Evolutionary conservation across 305 asterid species (phyloP), one percentile per base, ranked within the genome.

Genomic region (Fraxinus sp.): DNA sequence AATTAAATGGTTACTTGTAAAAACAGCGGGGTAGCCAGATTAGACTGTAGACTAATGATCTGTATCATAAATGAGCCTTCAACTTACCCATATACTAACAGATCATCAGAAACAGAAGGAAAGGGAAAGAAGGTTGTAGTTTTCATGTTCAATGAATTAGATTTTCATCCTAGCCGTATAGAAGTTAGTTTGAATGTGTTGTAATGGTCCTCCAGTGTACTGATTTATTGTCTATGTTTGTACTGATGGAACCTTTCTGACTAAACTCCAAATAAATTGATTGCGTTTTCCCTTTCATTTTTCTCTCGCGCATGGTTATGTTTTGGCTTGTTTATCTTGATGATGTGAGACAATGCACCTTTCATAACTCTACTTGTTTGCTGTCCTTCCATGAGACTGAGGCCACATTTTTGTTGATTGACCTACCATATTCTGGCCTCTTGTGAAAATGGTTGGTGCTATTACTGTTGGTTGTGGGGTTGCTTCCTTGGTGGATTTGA

Each of bases 1-100:
- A 22, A 22, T 62, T 35, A 35, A 35, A 35, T 35, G 71, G 28
- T 62, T 79, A 75, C 79, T 78, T 82, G 84, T 84, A 84, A 79
- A 84, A 81, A 68, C 52, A 75, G 71, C 82, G 81, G 88, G 75
- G 83, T 77, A 82, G 52, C 79, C 76, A 78, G 75, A 77, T 79
- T 85, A 85, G 85, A 83, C 82, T 84, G 82, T 85, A 85, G 87
- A 83, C 84, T 86, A 85, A 78, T 85, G 88, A 82, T 85, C 90
- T 87, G 86, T 87, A 87, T 84, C 86, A 84, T 87, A 71, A 75
- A 82, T 84, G 80, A 46, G 87, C 85, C 84, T 83, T 64, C 64
- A 77, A 83, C 43, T 83, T 81, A 83, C 81, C 77, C 41, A 80
- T 66, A 72, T 75, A 32, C 84, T 78, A 80, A 85, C 90, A 85